Percentiles rank a stretch among this genome's conserved stretches.
Evolutionary conservation across 768 basidiomycete genomes (phyloP).

Genomic region (Cyclocybe aegerita): DNA sequence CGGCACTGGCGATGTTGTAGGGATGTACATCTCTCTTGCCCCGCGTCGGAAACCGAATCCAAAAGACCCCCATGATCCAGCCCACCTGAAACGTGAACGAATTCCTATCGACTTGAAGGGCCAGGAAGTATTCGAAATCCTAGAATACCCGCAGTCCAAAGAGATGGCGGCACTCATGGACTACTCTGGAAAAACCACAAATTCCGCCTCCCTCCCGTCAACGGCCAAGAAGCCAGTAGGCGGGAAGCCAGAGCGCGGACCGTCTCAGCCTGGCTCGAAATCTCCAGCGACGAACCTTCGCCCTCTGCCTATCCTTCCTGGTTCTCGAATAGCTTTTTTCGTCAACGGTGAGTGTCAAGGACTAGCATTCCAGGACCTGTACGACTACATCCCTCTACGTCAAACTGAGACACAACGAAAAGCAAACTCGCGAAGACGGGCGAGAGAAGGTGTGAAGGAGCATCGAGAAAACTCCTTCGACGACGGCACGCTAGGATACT

Average conservation of each 20-base stretch:
- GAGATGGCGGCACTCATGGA: conserved; percentile 94
- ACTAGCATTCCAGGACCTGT: conserved; percentile 82
- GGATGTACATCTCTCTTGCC: conserved; percentile 92
- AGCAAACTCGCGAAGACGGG: conserved; percentile 60
- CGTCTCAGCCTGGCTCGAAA: conserved; percentile 30
- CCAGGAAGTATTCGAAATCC: conserved; percentile 94
- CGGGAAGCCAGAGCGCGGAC: conserved; percentile 68
- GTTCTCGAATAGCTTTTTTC: conserved; percentile 85
- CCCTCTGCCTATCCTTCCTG: conserved; percentile 64
- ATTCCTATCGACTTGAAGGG: conserved; percentile 94
- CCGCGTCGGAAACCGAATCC: conserved; percentile 54
- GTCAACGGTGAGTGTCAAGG: conserved; percentile 87
- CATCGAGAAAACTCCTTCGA: conserved; percentile 86
- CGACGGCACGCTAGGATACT: conserved; percentile 94
- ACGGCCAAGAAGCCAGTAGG: conserved; percentile 64
- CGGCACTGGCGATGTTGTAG: conserved; percentile 83
- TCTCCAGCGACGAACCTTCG: conserved; percentile 48
- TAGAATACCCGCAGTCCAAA: conserved; percentile 85
- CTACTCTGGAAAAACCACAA: conserved; percentile 58
- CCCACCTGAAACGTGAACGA: conserved; percentile 82
- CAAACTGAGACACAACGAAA: conserved; percentile 61
- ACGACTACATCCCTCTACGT: conserved; percentile 85
- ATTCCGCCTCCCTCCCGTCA: conserved; percentile 56
- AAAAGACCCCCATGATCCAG: conserved; percentile 75
- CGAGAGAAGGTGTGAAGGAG: conserved; percentile 68